phyloP scores from a whole-genome alignment of 2,329 filamentous ascomycete genomes.

The Dryadomyces sulphureus region DNA sequence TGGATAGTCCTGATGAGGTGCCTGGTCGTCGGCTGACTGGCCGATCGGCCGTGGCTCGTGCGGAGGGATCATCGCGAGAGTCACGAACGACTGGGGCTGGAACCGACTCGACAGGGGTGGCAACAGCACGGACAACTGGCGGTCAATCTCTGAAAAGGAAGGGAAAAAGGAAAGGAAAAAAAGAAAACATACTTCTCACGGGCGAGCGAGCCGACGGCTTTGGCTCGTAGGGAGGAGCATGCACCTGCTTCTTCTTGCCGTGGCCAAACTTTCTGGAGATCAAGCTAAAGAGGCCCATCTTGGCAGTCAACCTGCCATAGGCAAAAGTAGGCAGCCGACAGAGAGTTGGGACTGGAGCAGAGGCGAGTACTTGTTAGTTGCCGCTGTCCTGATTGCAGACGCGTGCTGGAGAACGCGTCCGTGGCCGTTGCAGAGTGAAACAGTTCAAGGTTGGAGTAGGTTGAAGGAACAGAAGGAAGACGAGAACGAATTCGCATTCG shows the following conservation, averaged over 20 bases:
- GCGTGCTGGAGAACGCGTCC: background rate
- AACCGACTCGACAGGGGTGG: background rate
- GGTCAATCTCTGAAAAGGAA: background rate
- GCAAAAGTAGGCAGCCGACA: conserved; percentile 1
- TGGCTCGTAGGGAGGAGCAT: conserved; percentile 12
- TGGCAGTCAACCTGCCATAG: conserved; percentile 10
- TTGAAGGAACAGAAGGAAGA: too few relatives aligned
- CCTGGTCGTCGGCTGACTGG: background rate
- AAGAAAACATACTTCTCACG: conserved; percentile 12
- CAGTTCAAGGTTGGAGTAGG: too few relatives aligned
- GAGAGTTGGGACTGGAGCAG: background rate
- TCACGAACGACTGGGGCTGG: background rate
- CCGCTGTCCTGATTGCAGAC: background rate
- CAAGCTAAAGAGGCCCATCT: conserved; percentile 20
- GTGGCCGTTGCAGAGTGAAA: background rate
- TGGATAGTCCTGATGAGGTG: background rate
- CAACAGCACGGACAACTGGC: background rate
- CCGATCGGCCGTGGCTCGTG: too few relatives aligned
- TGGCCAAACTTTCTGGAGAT: conserved; percentile 13
- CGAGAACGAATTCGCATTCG: too few relatives aligned
- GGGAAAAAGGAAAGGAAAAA: background rate
- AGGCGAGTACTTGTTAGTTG: too few relatives aligned
- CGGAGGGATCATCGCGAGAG: too few relatives aligned
- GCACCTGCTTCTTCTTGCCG: conserved; percentile 10
- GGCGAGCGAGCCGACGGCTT: conserved; percentile 10